Conservation (phyloP, 1,139 yeast species). For the Candida sp. region DNA sequence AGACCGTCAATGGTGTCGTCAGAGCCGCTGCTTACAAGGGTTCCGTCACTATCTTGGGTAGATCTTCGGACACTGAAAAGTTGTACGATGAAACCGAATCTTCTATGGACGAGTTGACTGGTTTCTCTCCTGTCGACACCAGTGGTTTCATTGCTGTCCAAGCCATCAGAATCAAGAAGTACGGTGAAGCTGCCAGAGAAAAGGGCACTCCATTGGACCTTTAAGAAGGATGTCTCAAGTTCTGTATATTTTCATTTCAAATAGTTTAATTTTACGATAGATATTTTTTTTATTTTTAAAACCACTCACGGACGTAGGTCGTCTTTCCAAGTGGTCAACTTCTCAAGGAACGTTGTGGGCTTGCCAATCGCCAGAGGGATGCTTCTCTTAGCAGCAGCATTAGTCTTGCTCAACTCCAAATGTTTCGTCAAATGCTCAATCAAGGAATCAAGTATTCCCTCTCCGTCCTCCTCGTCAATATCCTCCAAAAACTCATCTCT, state of each 20-base stretch:
- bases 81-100: slow-evolving; percentile 98
- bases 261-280: not conserved
- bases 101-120: slow-evolving; percentile 98
- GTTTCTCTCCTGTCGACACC: slow-evolving; percentile 97
- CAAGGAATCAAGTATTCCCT: slow-evolving; percentile 13
- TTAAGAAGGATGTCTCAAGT: slow-evolving; percentile 7
- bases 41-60: slow-evolving; percentile 79
- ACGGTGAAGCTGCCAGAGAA: slow-evolving; percentile 93
- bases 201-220: slow-evolving; percentile 58
- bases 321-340: slow-evolving; percentile 23
- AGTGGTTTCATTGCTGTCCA: slow-evolving; percentile 98
- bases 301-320: not conserved
- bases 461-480: slow-evolving; percentile 14
- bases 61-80: slow-evolving; percentile 95
- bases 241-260: slow-evolving; percentile 4
- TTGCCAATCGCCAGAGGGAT: slow-evolving; percentile 34
- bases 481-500: slow-evolving; percentile 25
- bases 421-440: slow-evolving; percentile 27
- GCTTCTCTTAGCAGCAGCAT: slow-evolving; percentile 28
- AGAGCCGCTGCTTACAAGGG: slow-evolving; percentile 97
- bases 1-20: slow-evolving; percentile 94
- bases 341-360: slow-evolving; percentile 19
- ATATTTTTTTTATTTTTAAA: not conserved
- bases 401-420: slow-evolving; percentile 30
- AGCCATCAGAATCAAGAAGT: slow-evolving; percentile 97